These are phyloP conservation scores for Dimargaris verticillata DNA, from an alignment of 192 early-diverging fungal species.

Conservation along the genomic window DNA sequence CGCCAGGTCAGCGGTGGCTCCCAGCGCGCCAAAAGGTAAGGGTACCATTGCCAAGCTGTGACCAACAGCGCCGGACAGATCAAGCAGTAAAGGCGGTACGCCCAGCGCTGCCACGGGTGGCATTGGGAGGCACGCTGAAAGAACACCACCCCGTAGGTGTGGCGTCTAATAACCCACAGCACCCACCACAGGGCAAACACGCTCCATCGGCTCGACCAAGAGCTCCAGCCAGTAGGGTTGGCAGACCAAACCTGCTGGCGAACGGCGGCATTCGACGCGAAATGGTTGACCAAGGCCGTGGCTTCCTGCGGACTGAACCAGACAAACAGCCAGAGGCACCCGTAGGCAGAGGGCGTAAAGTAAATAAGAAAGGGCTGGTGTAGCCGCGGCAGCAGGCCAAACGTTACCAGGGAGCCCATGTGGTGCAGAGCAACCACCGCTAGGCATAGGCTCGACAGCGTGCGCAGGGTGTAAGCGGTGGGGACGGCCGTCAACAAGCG, in stretches of 20 bases:
- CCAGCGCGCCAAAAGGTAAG: constrained; percentile 18
- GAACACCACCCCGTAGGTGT: background rate
- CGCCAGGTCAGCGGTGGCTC: constrained; percentile 14
- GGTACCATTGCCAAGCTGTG: constrained; percentile 22
- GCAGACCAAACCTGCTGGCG: background rate
- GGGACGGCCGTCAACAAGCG: background rate
- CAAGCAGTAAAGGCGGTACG: constrained; percentile 25
- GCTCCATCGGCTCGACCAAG: background rate
- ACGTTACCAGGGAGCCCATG: background rate
- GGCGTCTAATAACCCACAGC: constrained; percentile 2
- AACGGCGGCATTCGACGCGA: background rate
- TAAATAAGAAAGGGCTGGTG: background rate
- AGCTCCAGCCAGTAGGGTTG: background rate
- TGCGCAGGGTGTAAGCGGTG: background rate
- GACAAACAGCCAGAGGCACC: constrained; percentile 1
- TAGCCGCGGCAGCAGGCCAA: background rate
- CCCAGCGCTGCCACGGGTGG: constrained; percentile 12
- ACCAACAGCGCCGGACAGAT: constrained; percentile 19
- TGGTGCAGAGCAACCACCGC: background rate
- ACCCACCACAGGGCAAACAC: constrained; percentile 9
- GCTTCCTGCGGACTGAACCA: background rate
- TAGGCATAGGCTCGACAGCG: background rate
- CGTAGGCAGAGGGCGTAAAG: constrained; percentile 7
- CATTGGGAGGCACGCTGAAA: background rate
- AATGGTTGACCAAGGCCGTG: background rate